Base-by-base conservation (phyloP, 2,329 filamentous ascomycete species). In the Pyrenochaeta sp. region DNA sequence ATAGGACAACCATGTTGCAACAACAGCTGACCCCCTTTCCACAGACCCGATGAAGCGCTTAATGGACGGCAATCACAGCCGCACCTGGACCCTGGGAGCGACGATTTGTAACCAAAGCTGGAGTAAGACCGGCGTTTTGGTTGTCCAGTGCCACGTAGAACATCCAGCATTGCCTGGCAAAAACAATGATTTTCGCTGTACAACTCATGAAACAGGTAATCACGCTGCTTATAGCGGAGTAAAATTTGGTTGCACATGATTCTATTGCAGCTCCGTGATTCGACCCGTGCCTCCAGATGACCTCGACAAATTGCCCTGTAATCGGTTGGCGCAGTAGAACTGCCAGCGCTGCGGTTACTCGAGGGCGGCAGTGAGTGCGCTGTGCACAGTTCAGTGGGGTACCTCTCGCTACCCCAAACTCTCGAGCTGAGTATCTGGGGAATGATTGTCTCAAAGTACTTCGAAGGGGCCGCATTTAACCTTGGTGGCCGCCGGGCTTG, bases 131-230 rank as follows among this genome's bases (percentile, higher is more conserved):
- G 58, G 59, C 52, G 65, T 45, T 19, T 61, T 34, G 59, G 51
- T 58, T 42, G 55, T 54, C 42, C 46, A 63, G 61, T 64, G 65
- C 66, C 66, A 69, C 71, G 66, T 66, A 65, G 55, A 64, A 48
- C 36, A 50, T 47, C 54, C 59, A 62, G 52, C 43, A 59, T 56
- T 64, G 61, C 54, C 66, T 62, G 61, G 54, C 58, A 54, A 58
- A 30, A 58, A 57, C 50, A 44, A 51, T 68, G 65, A 67, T 66
- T 52, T 64, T 64, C 66, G 66, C 67, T 76, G 75, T 76, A 76
- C 74, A 77, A 74, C 72, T 69, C 73, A 76, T 75, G 74, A 77
- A 76, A 77, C 72, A 70, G 58, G 67, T 57, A 61, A 71, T 76
- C 71, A 76, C 65, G 71, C 70, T 61, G 72, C 67, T 68, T 69